Base-by-base conservation (phyloP, 192 early-diverging fungal genomes). In the Linnemannia hyalina region DNA sequence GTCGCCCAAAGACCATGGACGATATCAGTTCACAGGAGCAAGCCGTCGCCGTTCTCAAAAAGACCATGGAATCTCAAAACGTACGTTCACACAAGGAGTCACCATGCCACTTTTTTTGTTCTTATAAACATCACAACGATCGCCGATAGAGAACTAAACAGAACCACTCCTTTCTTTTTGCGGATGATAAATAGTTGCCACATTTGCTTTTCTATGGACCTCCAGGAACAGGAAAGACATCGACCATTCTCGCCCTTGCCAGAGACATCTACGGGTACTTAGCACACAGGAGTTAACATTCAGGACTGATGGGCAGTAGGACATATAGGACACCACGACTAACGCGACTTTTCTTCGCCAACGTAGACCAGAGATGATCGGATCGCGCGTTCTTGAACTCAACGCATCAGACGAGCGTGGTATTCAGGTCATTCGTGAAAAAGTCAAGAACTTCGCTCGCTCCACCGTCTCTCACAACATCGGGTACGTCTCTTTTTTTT, bases 401-500 rank as follows among this genome's bases (percentile, higher is more conserved):
- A 99, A 99, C 88, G 98, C 98, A 3, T 98, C 97, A 0, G 97
- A 99, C 82, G 98, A 99, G 90, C 95, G 97, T 49, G 98, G 98
- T n/a, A 99, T 99, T 63, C 89, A 95, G 22, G 94, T 99, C 49
- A 93, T 99, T 46, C 93, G 98, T 52, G 96, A 95, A 44, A 99
- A 98, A 73, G 93, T 99, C 55, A 99, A 99, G 85, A 96, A 95
- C 75, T 99, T 99, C 94, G 96, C 98, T 10, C 90, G 95, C 47
- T 85, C 92, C 1, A 92, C 92, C 0, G 94, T 97, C 23, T 86
- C 91, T 23, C 77, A 78, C 10, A 86, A 75, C 41, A 82, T 81
- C 29, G 80, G 80, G 89, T 90, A 88, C 79, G 78, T 91, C 49
- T 52, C 4, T 52, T 49, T 22, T 15, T 5, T 22, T 15, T 18